Evolutionary conservation across 345 rosid genomes (phyloP), one percentile per base, ranked within the genome.

Genomic region (Brassica incana): DNA sequence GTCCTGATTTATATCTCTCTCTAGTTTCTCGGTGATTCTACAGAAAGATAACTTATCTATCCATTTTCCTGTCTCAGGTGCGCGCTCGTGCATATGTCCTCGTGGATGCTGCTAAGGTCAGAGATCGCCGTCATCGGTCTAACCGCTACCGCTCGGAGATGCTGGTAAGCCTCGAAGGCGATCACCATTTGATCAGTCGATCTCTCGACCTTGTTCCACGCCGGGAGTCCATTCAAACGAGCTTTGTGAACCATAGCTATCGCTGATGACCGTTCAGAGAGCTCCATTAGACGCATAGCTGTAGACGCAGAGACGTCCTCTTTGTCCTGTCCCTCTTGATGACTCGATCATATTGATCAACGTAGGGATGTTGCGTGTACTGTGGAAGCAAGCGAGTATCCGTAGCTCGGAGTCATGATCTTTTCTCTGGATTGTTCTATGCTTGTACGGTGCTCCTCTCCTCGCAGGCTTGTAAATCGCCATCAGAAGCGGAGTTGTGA

Each of bases 51-150:
- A 6, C 9, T 5, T 33, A 3, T 33, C 5, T 33, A 16, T 16
- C 18, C 40, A 8, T 7, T 36, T 36, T 36, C 9, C 40, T 36
- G 40, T 36, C 40, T 36, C 40, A 36, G 18, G 18, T 90, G 84
- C 0, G 97, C 93, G 27, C 88, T 87, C 7, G 83, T 73, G 84
- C 90, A 88, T 30, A 92, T 89, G 72, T 92, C 95, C 48, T 78
- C 87, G 59, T 90, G 93, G 69, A 90, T 90, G 69, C 74, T 86
- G 54, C 35, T 23, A 15, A 92, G 79, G 15, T 85, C 78, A 11
- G 97, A 90, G 75, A 92, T 90, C 20, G 93, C 95, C 0, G 91
- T 89, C 96, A 91, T 92, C 3, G 96, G 94, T 23, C 96, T 88
- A 80, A 92, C 87, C 0, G 84, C 76, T 23, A 88, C 91, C 0